Conservation (phyloP, 2,329 filamentous ascomycete genomes). For the Aspergillus sojae region DNA sequence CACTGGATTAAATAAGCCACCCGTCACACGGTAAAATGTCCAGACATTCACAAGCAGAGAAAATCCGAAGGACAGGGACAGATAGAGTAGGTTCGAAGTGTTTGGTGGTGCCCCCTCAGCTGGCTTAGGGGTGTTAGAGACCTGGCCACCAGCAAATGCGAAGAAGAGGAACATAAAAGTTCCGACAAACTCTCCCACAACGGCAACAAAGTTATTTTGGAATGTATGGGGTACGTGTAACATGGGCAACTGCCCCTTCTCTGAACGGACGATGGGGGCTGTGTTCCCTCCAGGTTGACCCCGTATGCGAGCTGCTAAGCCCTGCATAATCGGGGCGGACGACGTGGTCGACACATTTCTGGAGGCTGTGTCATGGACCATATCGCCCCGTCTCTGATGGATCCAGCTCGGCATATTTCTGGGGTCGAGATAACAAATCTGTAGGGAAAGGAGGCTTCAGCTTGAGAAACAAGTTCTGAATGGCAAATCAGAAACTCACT, state of each 20-base stretch:
- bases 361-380: neutral
- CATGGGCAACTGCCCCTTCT: constrained; percentile 35
- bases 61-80: constrained; percentile 49
- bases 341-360: neutral
- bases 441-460: neutral
- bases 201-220: constrained; percentile 51
- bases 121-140: constrained; percentile 44
- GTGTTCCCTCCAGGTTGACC: neutral
- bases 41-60: constrained; percentile 57
- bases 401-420: neutral
- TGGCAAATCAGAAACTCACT: too few relatives aligned
- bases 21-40: constrained; percentile 57
- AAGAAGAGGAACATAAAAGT: constrained; percentile 57
- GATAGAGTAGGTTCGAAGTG: constrained; percentile 44
- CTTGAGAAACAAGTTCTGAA: neutral
- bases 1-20: constrained; percentile 55
- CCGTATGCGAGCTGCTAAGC: neutral
- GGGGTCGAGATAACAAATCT: neutral
- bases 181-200: constrained; percentile 55
- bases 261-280: neutral
- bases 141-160: constrained; percentile 50
- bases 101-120: constrained; percentile 36
- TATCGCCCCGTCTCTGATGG: neutral
- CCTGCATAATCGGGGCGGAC: neutral
- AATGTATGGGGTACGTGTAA: constrained; percentile 36